Base-by-base conservation (phyloP, 2,329 filamentous ascomycete species). In the Fonsecaea pedrosoi region DNA sequence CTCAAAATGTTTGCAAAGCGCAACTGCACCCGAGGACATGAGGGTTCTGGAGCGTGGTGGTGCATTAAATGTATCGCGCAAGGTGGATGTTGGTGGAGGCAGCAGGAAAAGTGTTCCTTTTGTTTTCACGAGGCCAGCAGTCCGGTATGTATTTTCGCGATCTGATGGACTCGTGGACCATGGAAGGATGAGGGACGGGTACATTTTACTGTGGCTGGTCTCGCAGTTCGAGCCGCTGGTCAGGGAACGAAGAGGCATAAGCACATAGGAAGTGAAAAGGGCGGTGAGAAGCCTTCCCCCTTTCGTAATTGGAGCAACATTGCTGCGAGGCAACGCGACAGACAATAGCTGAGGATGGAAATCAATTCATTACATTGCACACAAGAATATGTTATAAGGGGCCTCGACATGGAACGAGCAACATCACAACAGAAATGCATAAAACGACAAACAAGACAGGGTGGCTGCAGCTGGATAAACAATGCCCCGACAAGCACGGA, bases 1-100 rank as follows among this genome's bases (percentile, higher is more conserved):
- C 55, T 73, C 72, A 55, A 73, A 72, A 58, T 73, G 72, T 56
- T 73, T 73, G 58, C 70, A 72, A n/a, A 73, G 69, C 0, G 72
- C 72, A 12, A 71, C 68, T 32, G 72, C 72, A 15, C 72, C 72
- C 2, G 70, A 65, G 8, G 68, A 70, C 70, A 72, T 70, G n/a
- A 68, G 68, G 9, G 70, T 71, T 59, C 68, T 66, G 15, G 72
- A 65, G 25, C 72, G 66, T 8, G 70, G 72, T 25, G 72, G 70
- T 10, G 64, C 59, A 38, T 71, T 69, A 64, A 68, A 73, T 13
- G 69, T 58, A 53, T 68, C 69, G 38, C 64, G 64, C 9, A 73
- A 59, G 10, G 59, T 35, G n/a, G 54, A 40, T 35, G 60, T 50
- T 15, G 56, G 34, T 8, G 72, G 72, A 56, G 72, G 72, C 12